Evolutionary conservation across 495 filamentous ascomycete species (phyloP).

Genomic region (Tuber brumale): DNA sequence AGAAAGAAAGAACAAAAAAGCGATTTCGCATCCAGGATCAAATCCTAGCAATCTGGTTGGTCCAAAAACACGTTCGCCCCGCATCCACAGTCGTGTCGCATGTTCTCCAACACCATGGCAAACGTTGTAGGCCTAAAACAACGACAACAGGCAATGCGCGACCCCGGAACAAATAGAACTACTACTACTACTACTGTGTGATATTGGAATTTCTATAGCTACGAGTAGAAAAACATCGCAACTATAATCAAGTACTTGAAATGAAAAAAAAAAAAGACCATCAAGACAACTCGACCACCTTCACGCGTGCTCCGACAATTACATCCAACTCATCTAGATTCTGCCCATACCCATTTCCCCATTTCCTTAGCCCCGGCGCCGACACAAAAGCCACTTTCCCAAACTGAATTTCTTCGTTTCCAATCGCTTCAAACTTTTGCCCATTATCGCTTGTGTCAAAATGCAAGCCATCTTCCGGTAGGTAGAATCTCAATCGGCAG

Average conservation of each 20-base stretch:
- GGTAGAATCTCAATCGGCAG: not conserved
- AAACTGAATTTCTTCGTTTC: not conserved
- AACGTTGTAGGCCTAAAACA: no score
- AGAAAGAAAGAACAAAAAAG: no score
- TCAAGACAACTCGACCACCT: not conserved
- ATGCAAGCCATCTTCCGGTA: not conserved
- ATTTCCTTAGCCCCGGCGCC: not conserved
- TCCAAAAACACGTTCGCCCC: no score
- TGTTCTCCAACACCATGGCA: no score
- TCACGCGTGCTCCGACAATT: not conserved
- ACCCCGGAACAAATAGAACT: not conserved
- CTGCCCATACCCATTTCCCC: slow-evolving; percentile 1
- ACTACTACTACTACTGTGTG: not conserved
- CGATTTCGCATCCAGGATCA: no score
- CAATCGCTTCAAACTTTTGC: not conserved
- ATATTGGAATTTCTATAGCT: not conserved
- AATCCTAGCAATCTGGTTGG: no score
- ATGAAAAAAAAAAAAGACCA: not conserved
- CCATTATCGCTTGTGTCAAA: not conserved
- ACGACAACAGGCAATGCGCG: no score
- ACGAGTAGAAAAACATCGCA: not conserved
- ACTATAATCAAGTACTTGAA: not conserved
- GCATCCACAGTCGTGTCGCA: no score
- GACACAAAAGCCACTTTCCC: not conserved
- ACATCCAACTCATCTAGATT: not conserved